Evolutionary conservation across 108 stramenopile genomes (phyloP).

Genomic region (Cyclostephanos invisitatus): DNA sequence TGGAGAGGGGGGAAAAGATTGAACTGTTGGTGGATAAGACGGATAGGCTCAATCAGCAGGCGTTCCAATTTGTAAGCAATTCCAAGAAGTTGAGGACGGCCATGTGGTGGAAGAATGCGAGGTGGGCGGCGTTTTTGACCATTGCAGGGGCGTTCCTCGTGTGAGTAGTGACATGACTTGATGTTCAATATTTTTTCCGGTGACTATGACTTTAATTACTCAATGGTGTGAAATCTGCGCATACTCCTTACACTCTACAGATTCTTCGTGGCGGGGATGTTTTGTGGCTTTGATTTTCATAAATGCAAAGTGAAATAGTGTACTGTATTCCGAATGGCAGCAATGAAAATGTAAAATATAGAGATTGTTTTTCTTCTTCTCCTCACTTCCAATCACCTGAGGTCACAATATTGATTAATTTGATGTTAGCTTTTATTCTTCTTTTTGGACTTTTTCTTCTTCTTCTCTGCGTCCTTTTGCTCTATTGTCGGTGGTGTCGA

Average conservation of each 20-base stretch:
- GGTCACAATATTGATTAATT: background rate
- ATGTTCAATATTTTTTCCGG: constrained; percentile 14
- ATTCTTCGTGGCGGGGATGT: constrained; percentile 62
- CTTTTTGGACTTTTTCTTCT: constrained; percentile 19
- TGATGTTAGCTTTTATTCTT: constrained; percentile 11
- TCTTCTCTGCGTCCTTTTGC: constrained; percentile 8
- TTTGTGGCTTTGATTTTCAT: constrained; percentile 73
- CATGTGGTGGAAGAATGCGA: constrained; percentile 91
- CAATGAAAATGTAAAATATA: constrained; percentile 19
- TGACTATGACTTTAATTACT: background rate
- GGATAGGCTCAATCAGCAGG: constrained; percentile 90
- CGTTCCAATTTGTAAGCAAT: constrained; percentile 90
- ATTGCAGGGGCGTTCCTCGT: constrained; percentile 62
- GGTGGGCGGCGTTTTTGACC: constrained; percentile 58
- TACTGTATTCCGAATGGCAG: background rate
- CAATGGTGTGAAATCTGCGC: background rate
- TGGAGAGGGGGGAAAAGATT: constrained; percentile 97
- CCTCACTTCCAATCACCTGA: background rate
- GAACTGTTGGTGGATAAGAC: constrained; percentile 99
- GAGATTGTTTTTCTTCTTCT: background rate
- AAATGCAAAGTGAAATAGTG: constrained; percentile 57
- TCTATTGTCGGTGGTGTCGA: constrained; percentile 3
- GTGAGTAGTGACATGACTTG: constrained; percentile 2
- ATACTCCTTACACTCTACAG: background rate
- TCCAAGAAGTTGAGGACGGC: constrained; percentile 71